Base-by-base conservation (phyloP, 306 rosid genomes). In the Alnus rubra region DNA sequence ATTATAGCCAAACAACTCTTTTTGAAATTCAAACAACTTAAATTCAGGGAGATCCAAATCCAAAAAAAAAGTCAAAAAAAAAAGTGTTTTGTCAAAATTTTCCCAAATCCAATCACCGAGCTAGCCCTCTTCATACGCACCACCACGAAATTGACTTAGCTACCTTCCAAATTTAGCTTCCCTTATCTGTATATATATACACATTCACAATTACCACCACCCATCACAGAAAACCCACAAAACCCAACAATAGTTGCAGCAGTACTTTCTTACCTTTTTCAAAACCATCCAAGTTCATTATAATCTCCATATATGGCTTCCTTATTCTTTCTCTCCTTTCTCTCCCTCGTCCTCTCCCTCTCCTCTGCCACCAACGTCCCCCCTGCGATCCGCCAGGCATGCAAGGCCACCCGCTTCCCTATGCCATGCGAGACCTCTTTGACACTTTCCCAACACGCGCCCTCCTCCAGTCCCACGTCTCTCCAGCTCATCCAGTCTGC, bases 361-460 rank as follows among this genome's bases (percentile, higher is more conserved):
- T 73, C 89, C 82, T 82, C 94, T 81, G 82, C 93, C 76, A 0
- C 87, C 23, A 76, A 2, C 82, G 59, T 9, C 51, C 53, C 50
- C 5, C 48, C 78, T 2, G 72, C 10, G 18, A 84, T 90, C 80
- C 90, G 73, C 3, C 76, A 35, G 7, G 93, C 91, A 73, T 95
- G 99, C 85, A 75, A 71, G 4, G 97, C 97, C 65, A 93, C 99
- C 2, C 96, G 94, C 55, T 95, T 90, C 82, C 92, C 94, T 0
- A 84, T 80, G 33, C 78, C 49, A 50, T 95, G 99, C 79, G 55
- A 70, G 30, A 28, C 86, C 71, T 76, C 96, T 23, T 80, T 95
- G 4, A 0, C 87, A 56, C 59, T 78, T 55, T 50, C 80, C 51
- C 19, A 16, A 0, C 48, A 63, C 28, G 81, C 86, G 33, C 84